Conservation (phyloP, 768 basidiomycete species). For the Amanita muscaria region DNA sequence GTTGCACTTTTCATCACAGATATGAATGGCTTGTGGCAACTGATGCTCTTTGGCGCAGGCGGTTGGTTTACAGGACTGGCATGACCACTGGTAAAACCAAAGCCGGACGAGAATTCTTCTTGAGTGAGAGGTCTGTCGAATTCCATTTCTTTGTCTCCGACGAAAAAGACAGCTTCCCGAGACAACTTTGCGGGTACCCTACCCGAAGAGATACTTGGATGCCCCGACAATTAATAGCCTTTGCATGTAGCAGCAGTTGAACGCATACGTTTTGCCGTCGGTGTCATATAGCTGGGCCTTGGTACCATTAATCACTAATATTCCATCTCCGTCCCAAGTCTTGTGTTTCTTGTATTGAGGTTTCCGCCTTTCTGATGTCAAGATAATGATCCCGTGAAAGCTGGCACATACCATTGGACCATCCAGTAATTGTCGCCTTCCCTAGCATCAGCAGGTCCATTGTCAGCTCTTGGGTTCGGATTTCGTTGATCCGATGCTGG, state of each 20-base stretch:
- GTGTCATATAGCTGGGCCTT: conserved; percentile 48
- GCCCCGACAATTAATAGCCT: no score
- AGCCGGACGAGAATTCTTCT: conserved; percentile 53
- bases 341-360: conserved; percentile 78
- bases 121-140: conserved; percentile 50
- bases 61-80: no score
- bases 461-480: background rate
- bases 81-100: conserved; percentile 39
- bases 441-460: background rate
- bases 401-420: conserved; percentile 56
- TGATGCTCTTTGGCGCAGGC: no score
- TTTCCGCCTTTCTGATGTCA: conserved; percentile 39
- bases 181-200: conserved; percentile 32
- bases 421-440: conserved; percentile 45
- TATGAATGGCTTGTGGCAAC: background rate
- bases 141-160: conserved; percentile 55
- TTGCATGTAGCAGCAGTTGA: no score
- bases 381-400: background rate
- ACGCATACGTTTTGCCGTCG: conserved; percentile 60
- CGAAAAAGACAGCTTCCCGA: conserved; percentile 26
- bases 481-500: background rate
- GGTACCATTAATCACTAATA: conserved; percentile 42
- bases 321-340: conserved; percentile 81
- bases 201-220: conserved; percentile 46
- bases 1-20: background rate